Conservation (phyloP, 1,284 basidiomycete species). For the Grifola frondosa region DNA sequence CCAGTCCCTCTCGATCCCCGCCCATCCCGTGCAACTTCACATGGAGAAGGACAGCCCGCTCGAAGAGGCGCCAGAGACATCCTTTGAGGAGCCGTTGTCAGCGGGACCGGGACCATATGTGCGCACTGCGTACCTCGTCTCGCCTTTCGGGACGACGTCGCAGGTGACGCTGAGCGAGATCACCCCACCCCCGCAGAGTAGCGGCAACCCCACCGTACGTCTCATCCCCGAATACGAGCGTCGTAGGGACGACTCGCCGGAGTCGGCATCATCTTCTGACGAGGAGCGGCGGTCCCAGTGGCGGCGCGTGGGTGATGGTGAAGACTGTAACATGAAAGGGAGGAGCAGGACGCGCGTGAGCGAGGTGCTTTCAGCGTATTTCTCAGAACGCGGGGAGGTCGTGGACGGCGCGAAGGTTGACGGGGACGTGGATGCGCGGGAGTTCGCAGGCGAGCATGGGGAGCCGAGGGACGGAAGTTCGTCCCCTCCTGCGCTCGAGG, state of each 20-base stretch:
- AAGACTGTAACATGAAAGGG: not conserved
- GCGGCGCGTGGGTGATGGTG: constrained; percentile 4
- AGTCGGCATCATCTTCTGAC: no score
- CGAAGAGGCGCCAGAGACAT: constrained; percentile 20
- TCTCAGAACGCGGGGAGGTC: constrained; percentile 16
- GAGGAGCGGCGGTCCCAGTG: constrained; percentile 6
- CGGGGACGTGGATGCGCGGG: constrained; percentile 5
- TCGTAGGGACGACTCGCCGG: constrained; percentile 11
- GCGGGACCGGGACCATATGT: constrained; percentile 9
- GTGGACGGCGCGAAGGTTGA: constrained; percentile 5
- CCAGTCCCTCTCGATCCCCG: constrained; percentile 1
- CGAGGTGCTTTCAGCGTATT: constrained; percentile 28
- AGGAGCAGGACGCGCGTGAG: constrained; percentile 22
- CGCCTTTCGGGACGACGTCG: constrained; percentile 18
- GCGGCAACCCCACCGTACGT: constrained; percentile 31
- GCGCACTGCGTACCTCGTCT: constrained; percentile 14
- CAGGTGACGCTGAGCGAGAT: constrained; percentile 21
- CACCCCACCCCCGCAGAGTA: constrained; percentile 13
- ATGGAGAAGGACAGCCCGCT: constrained; percentile 14
- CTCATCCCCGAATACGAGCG: constrained; percentile 28
- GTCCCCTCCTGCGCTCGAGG: constrained; percentile 1
- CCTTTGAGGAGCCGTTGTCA: constrained; percentile 2
- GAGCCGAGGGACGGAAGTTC: not conserved
- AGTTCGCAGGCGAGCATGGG: not conserved
- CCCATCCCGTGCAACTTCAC: constrained; percentile 1